A percentile compares a stretch with the other conserved stretches of the same genome.
These are phyloP conservation scores for Psilocybe subaeruginosa DNA, from an alignment of 768 basidiomycete species.

Conservation along the genomic window DNA sequence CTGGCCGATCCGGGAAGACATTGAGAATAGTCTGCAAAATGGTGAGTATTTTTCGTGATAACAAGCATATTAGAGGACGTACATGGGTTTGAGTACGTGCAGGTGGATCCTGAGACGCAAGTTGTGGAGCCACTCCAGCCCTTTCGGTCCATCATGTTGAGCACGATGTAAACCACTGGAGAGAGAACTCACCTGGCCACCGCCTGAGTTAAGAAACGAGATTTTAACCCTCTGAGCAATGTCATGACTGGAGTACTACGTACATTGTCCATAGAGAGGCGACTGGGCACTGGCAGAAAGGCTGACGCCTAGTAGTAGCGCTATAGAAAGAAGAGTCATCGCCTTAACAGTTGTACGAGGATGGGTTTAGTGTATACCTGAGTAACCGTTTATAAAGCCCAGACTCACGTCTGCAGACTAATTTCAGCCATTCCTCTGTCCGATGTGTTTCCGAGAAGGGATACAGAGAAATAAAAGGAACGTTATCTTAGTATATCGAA, in stretches of 20 bases:
- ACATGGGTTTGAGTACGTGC: slow-evolving; percentile 16
- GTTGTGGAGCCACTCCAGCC: slow-evolving; percentile 18
- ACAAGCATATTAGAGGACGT: background rate
- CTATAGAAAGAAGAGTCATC: slow-evolving; percentile 7
- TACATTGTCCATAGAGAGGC: slow-evolving; percentile 15
- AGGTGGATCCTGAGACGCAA: slow-evolving; percentile 15
- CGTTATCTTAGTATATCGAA: background rate
- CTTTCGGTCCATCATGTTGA: background rate
- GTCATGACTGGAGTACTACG: background rate
- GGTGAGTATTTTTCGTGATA: background rate
- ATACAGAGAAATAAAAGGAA: background rate
- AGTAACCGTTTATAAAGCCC: slow-evolving; percentile 1
- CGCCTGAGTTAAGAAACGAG: slow-evolving; percentile 3
- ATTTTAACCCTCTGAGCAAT: background rate
- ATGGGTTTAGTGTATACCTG: background rate
- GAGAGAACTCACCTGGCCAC: slow-evolving; percentile 10
- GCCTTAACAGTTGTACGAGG: background rate
- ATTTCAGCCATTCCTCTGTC: background rate
- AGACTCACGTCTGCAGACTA: background rate
- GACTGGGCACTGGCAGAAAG: slow-evolving; percentile 9
- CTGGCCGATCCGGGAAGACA: slow-evolving; percentile 16
- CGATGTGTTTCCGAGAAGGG: slow-evolving; percentile 12
- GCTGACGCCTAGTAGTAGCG: slow-evolving; percentile 11
- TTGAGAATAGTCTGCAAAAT: slow-evolving; percentile 14
- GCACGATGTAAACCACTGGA: background rate